Evolutionary conservation across 495 filamentous ascomycete species (phyloP).

Genomic region (Aspergillus saccharolyticus): DNA sequence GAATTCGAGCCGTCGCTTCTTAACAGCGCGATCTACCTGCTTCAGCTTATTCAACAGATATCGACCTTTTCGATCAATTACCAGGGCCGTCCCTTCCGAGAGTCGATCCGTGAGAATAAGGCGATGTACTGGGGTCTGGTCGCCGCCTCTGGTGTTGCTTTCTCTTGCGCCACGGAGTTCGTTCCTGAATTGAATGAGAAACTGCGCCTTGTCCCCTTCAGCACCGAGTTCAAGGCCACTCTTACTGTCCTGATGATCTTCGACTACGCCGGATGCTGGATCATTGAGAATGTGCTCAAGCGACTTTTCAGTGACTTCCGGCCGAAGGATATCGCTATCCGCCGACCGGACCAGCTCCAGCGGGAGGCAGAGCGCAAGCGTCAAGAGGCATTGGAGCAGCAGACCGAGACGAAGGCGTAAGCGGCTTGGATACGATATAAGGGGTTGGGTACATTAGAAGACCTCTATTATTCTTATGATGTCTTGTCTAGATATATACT

Average conservation of each 20-base stretch:
- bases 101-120: constrained; percentile 89
- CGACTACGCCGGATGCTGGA: constrained; percentile 84
- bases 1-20: constrained; percentile 93
- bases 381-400: constrained; percentile 53
- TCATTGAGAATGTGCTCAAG: constrained; percentile 88
- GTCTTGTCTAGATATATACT: constrained; percentile 6
- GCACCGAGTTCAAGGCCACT: constrained; percentile 77
- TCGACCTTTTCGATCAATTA: constrained; percentile 99
- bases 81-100: constrained; percentile 95
- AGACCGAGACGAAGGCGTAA: constrained; percentile 47
- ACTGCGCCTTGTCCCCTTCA: constrained; percentile 91
- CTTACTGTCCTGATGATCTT: constrained; percentile 82
- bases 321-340: constrained; percentile 87
- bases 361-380: constrained; percentile 63
- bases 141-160: constrained; percentile 81
- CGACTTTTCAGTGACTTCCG: constrained; percentile 81
- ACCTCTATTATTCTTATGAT: constrained; percentile 7
- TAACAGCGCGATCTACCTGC: constrained; percentile 94
- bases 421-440: constrained; percentile 26
- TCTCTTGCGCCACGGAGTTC: constrained; percentile 94
- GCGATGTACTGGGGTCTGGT: constrained; percentile 98
- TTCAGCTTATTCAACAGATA: constrained; percentile 98
- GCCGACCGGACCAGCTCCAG: constrained; percentile 82
- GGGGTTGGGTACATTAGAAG: constrained; percentile 17
- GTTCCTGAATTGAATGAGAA: constrained; percentile 92